Conservation (phyloP, 192 early-diverging fungal species). For the Spizellomyces sp. region DNA sequence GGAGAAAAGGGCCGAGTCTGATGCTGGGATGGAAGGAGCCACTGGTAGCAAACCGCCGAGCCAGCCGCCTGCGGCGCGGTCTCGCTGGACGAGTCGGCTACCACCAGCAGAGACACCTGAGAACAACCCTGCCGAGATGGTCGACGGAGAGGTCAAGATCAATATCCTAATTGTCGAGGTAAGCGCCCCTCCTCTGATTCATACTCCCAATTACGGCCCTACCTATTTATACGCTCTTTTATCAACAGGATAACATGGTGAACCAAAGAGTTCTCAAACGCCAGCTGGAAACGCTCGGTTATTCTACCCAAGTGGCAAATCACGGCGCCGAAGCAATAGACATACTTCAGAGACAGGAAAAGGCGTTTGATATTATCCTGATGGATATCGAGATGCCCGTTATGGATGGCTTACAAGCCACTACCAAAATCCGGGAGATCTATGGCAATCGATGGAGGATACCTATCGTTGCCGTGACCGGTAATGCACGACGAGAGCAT, state of each 20-base stretch:
- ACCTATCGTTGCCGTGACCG: conserved; percentile 63
- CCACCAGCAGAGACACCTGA: neutral
- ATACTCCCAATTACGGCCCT: conserved; percentile 16
- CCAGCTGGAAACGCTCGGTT: conserved; percentile 57
- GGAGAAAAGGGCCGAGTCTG: neutral
- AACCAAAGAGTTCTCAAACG: conserved; percentile 62
- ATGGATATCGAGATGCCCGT: conserved; percentile 66
- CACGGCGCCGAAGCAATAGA: conserved; percentile 64
- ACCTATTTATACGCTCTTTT: conserved; percentile 8
- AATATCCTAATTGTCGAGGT: conserved; percentile 30
- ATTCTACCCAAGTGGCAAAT: conserved; percentile 46
- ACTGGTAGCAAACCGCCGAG: too few species aligned
- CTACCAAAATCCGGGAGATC: conserved; percentile 4
- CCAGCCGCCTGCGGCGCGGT: too few species aligned
- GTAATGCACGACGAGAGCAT: conserved; percentile 55
- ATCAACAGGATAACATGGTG: conserved; percentile 55
- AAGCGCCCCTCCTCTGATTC: conserved; percentile 11
- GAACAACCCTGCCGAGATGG: conserved; percentile 1
- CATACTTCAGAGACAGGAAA: conserved; percentile 19
- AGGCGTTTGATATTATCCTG: conserved; percentile 19
- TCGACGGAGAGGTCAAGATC: neutral
- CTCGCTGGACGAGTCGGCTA: neutral
- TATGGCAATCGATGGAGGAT: conserved; percentile 14
- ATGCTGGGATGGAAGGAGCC: neutral
- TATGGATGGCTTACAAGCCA: conserved; percentile 49